These are phyloP conservation scores for Castanospermum australe DNA, from an alignment of 306 rosid genomes.

Conservation along the genomic window DNA sequence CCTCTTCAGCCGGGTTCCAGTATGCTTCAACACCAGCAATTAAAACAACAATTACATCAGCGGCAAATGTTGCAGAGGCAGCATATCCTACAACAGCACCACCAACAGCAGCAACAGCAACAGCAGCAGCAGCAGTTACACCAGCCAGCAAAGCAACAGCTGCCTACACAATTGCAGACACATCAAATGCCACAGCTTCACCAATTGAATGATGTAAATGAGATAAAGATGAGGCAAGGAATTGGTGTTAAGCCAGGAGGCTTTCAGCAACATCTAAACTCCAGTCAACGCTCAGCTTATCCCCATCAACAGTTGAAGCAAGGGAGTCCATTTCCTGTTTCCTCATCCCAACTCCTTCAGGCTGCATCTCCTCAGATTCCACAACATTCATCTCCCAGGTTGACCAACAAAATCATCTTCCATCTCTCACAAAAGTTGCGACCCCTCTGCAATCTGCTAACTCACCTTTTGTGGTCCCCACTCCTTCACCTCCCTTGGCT, in stretches of 20 bases:
- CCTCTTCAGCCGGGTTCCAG: conserved; percentile 59
- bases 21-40: conserved; percentile 71
- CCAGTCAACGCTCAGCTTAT: conserved; percentile 72
- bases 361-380: conserved; percentile 88
- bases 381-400: conserved; percentile 97
- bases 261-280: conserved; percentile 70
- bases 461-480: conserved; percentile 85
- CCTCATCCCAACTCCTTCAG: conserved; percentile 83
- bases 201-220: conserved; percentile 76
- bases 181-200: conserved; percentile 78
- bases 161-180: conserved; percentile 66
- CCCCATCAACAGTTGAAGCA: conserved; percentile 77
- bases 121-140: conserved; percentile 55
- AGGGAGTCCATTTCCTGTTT: conserved; percentile 60
- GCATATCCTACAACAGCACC: conserved; percentile 50
- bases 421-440: conserved; percentile 67
- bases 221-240: conserved; percentile 73
- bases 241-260: conserved; percentile 63
- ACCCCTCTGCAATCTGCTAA: conserved; percentile 88
- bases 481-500: conserved; percentile 93
- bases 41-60: conserved; percentile 58
- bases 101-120: conserved; percentile 35
- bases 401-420: conserved; percentile 73
- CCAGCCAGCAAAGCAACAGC: conserved; percentile 65
- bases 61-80: conserved; percentile 53